Conservation (phyloP, 1,284 basidiomycete species). For the Malassezia japonica region DNA sequence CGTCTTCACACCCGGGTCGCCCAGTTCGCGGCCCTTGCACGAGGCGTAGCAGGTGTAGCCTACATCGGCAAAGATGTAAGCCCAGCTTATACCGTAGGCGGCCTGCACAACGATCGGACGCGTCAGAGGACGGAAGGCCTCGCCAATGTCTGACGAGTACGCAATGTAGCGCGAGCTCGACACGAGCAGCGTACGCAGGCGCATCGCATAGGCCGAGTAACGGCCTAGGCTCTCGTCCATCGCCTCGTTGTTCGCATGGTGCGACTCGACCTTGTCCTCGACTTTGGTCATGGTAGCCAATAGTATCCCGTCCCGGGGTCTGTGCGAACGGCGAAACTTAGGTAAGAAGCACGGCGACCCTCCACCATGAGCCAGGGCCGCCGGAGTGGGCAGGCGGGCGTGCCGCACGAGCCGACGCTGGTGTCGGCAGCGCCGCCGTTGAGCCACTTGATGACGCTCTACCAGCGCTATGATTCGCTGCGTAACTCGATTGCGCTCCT, state of each 20-base stretch:
- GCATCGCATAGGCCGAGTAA: constrained; percentile 35
- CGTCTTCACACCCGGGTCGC: constrained; percentile 5
- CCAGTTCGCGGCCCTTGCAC: constrained; percentile 20
- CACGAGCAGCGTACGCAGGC: constrained; percentile 32
- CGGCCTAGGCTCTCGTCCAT: constrained; percentile 30
- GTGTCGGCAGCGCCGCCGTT: constrained; percentile 19
- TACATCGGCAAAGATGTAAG: constrained; percentile 64
- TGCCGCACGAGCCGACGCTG: constrained; percentile 19
- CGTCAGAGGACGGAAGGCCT: constrained; percentile 81
- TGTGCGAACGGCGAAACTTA: background rate
- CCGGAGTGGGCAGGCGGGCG: background rate
- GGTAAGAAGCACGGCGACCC: background rate
- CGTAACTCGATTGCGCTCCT: constrained; percentile 30
- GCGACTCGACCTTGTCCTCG: constrained; percentile 3
- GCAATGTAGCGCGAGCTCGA: constrained; percentile 32
- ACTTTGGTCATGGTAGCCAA: background rate
- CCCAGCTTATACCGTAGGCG: constrained; percentile 78
- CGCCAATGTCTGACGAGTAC: constrained; percentile 78
- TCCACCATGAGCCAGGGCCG: background rate
- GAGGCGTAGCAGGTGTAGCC: constrained; percentile 74
- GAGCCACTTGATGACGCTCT: constrained; percentile 28
- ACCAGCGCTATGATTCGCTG: constrained; percentile 34
- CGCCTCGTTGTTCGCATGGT: constrained; percentile 8
- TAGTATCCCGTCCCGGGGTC: too few species aligned
- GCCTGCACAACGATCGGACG: constrained; percentile 66